Base-by-base conservation (phyloP, 2,329 filamentous ascomycete species). In the Pseudocercospora musae region DNA sequence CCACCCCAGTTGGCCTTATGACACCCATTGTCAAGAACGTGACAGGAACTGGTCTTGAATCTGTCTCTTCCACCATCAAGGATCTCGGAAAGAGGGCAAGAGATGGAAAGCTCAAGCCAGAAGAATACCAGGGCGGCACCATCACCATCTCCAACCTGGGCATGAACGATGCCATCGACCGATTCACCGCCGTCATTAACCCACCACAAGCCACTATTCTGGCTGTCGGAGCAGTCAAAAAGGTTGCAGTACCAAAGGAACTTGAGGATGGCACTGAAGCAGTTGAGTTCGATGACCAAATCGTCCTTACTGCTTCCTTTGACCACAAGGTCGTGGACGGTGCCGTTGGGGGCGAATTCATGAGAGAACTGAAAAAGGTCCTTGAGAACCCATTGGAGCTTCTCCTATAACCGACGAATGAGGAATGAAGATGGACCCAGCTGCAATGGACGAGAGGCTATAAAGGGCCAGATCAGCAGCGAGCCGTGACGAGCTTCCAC, bases 131-230 rank as follows among this genome's bases (percentile, higher is more conserved):
- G 85, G 95, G 95, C 60, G 95, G 95, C 78, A 96, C 92, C 77
- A 96, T 99, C 82, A 97, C 94, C 79, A 98, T 99, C 81, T 96
- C 91, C 82, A 99, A 99, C 87, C 96, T 99, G 95, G 95, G 95
- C 80, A 99, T 99, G 95, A 99, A 99, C 86, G 76, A 88, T 53
- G 94, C 95, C 56, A 89, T 99, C 67, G 93, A 98, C 81, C 87
- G 93, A 78, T 99, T 99, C 82, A 98, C 95, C 57, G 95, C 95
- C 70, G 90, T 99, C 75, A 96, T 99, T 85, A 99, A 99, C 87
- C 95, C 96, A 69, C 95, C 95, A 58, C 96, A 99, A 83, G 91
- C 95, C 59, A 90, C 88, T 75, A 99, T 99, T 77, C 85, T 99
- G 67, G 94, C 95, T 59, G 91, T 99, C 63, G 95, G 96, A 73